A percentile compares a stretch with the other conserved stretches of the same genome.
phyloP scores from a whole-genome alignment of 202 grass and related monocot species.

The Eragrostis tef region DNA sequence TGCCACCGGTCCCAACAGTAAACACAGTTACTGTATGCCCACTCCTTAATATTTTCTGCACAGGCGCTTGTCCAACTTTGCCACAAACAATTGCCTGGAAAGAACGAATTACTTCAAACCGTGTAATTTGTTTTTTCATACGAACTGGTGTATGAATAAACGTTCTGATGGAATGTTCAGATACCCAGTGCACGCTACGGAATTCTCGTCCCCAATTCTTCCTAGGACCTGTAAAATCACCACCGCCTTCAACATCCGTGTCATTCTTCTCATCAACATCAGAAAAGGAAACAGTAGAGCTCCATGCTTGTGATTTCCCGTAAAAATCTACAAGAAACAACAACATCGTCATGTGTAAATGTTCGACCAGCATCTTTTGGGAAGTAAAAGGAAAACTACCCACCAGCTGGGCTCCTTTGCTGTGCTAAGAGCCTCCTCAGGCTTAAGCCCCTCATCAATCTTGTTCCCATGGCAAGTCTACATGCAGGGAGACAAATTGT shows the following conservation, averaged over 20 bases:
- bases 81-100: constrained; percentile 85
- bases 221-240: constrained; percentile 42
- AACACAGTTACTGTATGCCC: constrained; percentile 85
- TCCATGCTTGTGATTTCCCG: constrained; percentile 52
- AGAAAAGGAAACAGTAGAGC: constrained; percentile 57
- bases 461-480: constrained; percentile 57
- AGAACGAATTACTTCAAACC: constrained; percentile 8
- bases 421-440: constrained; percentile 44
- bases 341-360: not conserved
- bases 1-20: constrained; percentile 91
- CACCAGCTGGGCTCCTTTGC: constrained; percentile 51
- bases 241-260: constrained; percentile 6
- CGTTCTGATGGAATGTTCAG: constrained; percentile 22
- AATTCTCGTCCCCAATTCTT: constrained; percentile 44
- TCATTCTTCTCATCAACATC: constrained; percentile 47
- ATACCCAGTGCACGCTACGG: constrained; percentile 85
- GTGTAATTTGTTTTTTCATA: not conserved
- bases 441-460: constrained; percentile 53
- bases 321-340: constrained; percentile 48
- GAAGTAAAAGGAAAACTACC: constrained; percentile 20
- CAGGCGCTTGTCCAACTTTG: constrained; percentile 86
- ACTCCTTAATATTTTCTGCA: constrained; percentile 93
- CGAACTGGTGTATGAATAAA: constrained; percentile 24
- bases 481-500: constrained; percentile 7
- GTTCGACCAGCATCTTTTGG: not conserved